Evolutionary conservation across 1,284 basidiomycete species (phyloP), one percentile per base, ranked within the genome.

Genomic region (Apiotrichum siamense): DNA sequence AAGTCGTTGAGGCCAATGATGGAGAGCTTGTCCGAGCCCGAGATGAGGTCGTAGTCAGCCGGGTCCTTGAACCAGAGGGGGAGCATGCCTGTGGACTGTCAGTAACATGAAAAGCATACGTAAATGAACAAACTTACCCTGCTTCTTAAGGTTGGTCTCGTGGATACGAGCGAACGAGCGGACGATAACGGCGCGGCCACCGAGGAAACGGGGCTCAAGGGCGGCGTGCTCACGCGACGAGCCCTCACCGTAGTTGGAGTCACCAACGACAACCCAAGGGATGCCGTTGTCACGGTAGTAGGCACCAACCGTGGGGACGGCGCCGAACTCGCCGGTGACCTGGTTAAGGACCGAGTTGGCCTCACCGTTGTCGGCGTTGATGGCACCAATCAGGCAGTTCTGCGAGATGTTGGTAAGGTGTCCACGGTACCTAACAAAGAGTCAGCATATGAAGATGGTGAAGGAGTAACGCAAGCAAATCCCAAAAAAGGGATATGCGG

Each of bases 161-260:
- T 97, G 93, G 77, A 97, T 97, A 79, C 93, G 89, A 44, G 93
- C 93, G 75, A 96, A 96, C 33, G 87, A 90, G 70, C 90, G 84
- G 68, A 86, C 86, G 75, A 98, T 94, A 78, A 97, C 88, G 42
- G 94, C 94, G 54, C 87, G 80, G 65, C 91, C 93, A 68, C 93
- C 93, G 60, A 97, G 85, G 84, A 86, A 97, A 55, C 94, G 87
- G 42, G 94, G 93, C 79, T 97, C 92, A 51, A 97, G 86, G 51
- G 93, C 94, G 65, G 93, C 94, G 78, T 96, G 93, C 77, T 97
- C 92, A 76, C 93, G 89, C 55, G 92, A 96, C 29, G 91, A 96
- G 64, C 93, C 93, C 79, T 97, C 94, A 71, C 94, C 93, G 77
- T 97, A 97, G 83, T 97, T 97, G 78, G 85, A 81, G 79, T 93